Conservation (phyloP, 495 filamentous ascomycete genomes). For the Aspergillus haitiensis region DNA sequence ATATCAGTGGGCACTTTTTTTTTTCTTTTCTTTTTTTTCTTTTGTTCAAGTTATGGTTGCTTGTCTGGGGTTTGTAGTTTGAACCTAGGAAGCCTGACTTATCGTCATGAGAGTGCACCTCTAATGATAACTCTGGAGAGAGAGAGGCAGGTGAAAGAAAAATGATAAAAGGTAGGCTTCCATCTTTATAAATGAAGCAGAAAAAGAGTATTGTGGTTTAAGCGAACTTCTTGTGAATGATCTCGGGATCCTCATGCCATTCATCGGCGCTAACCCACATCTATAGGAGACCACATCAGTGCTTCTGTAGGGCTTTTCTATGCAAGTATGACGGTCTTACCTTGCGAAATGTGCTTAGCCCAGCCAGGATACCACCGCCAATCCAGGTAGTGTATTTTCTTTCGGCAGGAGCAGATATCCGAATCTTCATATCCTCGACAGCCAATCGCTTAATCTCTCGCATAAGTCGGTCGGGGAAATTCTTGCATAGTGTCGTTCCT, state of each 20-base stretch:
- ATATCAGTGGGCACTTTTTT: constrained; percentile 18
- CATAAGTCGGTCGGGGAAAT: constrained; percentile 92
- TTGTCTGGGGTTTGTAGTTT: too few relatives aligned
- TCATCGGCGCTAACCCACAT: constrained; percentile 99
- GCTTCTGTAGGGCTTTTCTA: background rate
- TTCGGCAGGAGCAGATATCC: constrained; percentile 97
- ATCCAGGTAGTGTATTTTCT: constrained; percentile 99
- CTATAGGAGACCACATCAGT: constrained; percentile 42
- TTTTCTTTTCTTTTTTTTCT: constrained; percentile 2
- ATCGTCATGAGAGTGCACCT: too few relatives aligned
- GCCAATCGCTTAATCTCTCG: constrained; percentile 89
- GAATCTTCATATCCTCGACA: constrained; percentile 98
- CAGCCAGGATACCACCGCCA: constrained; percentile 94
- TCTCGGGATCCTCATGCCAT: constrained; percentile 99
- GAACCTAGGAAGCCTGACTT: too few relatives aligned
- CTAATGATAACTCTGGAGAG: too few relatives aligned
- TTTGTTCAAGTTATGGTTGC: background rate
- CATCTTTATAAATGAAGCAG: constrained; percentile 2
- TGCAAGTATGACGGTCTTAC: constrained; percentile 53
- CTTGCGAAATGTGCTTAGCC: constrained; percentile 97
- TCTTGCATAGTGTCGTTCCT: constrained; percentile 85
- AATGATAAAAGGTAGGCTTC: too few relatives aligned
- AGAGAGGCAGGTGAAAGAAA: too few relatives aligned
- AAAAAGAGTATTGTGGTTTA: constrained; percentile 35
- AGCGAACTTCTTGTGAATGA: constrained; percentile 96